These are phyloP conservation scores for Umbelopsis ramanniana DNA, from an alignment of 192 early-diverging fungal species.

Conservation along the genomic window DNA sequence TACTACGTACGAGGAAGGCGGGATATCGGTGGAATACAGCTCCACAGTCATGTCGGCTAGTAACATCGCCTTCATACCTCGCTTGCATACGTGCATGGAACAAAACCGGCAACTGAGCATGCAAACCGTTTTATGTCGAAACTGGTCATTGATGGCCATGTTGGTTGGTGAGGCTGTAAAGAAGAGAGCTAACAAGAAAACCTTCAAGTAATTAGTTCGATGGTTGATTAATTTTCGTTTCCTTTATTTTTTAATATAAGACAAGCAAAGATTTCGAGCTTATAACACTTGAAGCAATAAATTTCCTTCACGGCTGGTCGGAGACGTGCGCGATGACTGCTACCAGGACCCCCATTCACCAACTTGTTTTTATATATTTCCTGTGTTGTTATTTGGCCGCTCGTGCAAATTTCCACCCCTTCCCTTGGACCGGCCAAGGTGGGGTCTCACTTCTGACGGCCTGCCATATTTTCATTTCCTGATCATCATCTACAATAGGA, in stretches of 20 bases:
- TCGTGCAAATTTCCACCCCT: conserved; percentile 14
- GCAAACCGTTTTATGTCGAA: conserved; percentile 67
- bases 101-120: conserved; percentile 66
- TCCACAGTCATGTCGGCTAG: conserved; percentile 71
- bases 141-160: conserved; percentile 11
- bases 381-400: not conserved
- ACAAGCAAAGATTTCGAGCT: too few relatives aligned
- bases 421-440: conserved; percentile 20
- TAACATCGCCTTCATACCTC: conserved; percentile 81
- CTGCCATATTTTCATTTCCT: conserved; percentile 17
- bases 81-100: conserved; percentile 54
- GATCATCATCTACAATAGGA: not conserved
- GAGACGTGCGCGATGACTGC: too few relatives aligned
- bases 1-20: conserved; percentile 51
- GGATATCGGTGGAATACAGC: conserved; percentile 72
- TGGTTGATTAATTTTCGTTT: too few relatives aligned
- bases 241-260: too few relatives aligned
- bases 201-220: too few relatives aligned
- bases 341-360: too few relatives aligned
- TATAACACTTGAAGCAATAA: too few relatives aligned
- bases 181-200: not conserved
- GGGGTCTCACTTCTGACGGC: not conserved
- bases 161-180: not conserved
- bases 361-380: too few relatives aligned
- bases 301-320: too few relatives aligned